Evolutionary conservation across 371 early-diverging fungal species (phyloP), one percentile per base, ranked within the genome.

Genomic region (Zancudomyces culisetae): DNA sequence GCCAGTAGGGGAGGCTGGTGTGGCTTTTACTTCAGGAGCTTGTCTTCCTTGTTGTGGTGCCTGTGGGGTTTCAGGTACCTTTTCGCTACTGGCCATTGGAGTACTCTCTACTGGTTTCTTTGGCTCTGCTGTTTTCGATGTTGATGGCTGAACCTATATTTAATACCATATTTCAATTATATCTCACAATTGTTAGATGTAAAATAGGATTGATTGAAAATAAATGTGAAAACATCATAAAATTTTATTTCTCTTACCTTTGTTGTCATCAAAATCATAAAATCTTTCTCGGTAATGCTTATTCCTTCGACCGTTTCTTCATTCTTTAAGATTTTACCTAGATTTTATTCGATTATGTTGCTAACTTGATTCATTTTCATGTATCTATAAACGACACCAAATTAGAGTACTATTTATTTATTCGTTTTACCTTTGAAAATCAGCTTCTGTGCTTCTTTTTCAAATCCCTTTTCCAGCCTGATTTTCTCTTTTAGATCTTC

Each of bases 211-310:
- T n/a, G n/a, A n/a, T n/a, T n/a, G n/a, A n/a, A n/a, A n/a, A n/a
- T n/a, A n/a, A n/a, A n/a, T n/a, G n/a, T n/a, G n/a, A n/a, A n/a
- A n/a, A n/a, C n/a, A n/a, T n/a, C n/a, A n/a, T n/a, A n/a, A n/a
- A n/a, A n/a, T n/a, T n/a, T n/a, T n/a, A n/a, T 20, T n/a, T 21
- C 51, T 27, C 19, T 41, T 51, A 51, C 51, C 85, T 93, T 94
- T 53, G 81, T 75, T 15, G 85, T 80, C 95, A 96, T 92, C 2
- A 91, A 71, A 41, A 96, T 93, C 59, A 96, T 62, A 63, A 94
- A 92, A 59, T 88, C 91, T 61, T 79, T 84, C 60, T 94, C 95
- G 20, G 60, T 71, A 55, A 93, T 81, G n/a, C 79, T 74, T 59
- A 75, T 77, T 22, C 80, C 77, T 21, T 70, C 77, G 2, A 96